Evolutionary conservation across 306 rosid species (phyloP).

Genomic region (Vachellia collinsii): DNA sequence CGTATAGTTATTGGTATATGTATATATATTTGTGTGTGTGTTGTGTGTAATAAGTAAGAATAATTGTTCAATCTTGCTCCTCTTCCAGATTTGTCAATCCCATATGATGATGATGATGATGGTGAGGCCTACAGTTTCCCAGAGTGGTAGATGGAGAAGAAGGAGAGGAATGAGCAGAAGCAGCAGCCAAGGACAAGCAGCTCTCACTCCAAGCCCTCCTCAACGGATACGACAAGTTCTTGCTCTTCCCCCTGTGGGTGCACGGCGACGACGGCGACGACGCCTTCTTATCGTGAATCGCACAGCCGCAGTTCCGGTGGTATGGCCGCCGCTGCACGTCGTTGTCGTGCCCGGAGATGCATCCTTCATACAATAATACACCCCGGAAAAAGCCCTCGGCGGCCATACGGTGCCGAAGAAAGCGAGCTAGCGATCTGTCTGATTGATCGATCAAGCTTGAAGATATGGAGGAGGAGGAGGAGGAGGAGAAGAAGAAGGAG

Average conservation of each 20-base stretch:
- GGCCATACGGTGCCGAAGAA: not conserved
- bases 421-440: no score
- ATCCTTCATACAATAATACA: constrained; percentile 48
- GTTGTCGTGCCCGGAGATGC: constrained; percentile 49
- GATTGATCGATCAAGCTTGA: no score
- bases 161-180: constrained; percentile 32
- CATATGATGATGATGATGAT: not conserved
- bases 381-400: constrained; percentile 51
- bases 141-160: not conserved
- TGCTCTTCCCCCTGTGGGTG: constrained; percentile 7
- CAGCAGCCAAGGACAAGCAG: constrained; percentile 37
- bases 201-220: constrained; percentile 79
- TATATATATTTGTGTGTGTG: no score
- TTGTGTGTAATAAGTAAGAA: not conserved
- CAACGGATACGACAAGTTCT: constrained; percentile 54
- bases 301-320: constrained; percentile 53
- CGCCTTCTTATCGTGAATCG: constrained; percentile 36
- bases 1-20: no score
- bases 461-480: no score
- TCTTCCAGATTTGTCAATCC: constrained; percentile 29
- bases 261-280: constrained; percentile 40
- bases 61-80: not conserved
- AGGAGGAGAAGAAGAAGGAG: no score
- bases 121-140: constrained; percentile 23
- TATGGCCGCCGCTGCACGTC: constrained; percentile 70